Conservation (phyloP, 2,329 filamentous ascomycete genomes). For the Chrysoporthe austroafricana region DNA sequence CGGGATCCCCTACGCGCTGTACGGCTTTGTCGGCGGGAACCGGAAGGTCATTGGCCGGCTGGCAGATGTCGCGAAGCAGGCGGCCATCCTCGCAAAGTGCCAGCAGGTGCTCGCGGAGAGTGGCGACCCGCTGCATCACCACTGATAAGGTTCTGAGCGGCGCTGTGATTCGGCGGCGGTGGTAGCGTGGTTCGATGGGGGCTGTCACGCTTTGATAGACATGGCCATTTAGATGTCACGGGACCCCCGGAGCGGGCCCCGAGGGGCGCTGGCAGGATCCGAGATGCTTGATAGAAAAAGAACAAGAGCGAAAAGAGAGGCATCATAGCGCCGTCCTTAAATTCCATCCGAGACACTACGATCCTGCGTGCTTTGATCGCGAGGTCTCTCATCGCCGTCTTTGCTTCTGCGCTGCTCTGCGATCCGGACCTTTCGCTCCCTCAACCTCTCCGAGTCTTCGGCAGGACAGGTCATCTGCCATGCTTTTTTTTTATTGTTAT, state of each 20-base stretch:
- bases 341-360: conserved; percentile 12
- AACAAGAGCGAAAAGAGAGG: background rate
- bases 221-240: background rate
- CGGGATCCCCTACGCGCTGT: conserved; percentile 81
- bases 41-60: conserved; percentile 77
- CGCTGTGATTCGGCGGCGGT: background rate
- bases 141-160: conserved; percentile 17
- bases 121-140: conserved; percentile 34
- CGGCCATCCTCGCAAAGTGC: conserved; percentile 76
- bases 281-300: background rate
- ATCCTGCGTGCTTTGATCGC: background rate
- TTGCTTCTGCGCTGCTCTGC: background rate
- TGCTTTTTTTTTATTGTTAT: conserved; percentile 1
- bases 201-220: background rate
- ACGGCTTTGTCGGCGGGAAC: conserved; percentile 84
- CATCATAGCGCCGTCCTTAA: conserved; percentile 14
- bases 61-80: conserved; percentile 79
- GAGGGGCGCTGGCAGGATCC: background rate
- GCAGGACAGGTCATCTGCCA: background rate
- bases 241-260: background rate
- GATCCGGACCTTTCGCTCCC: background rate
- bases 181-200: background rate
- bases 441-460: background rate
- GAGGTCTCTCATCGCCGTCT: background rate
- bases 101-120: conserved; percentile 54